A percentile compares a stretch with the other conserved stretches of the same genome.
phyloP scores from a whole-genome alignment of 2,329 filamentous ascomycete species.

The Dryadomyces quercivorus region DNA sequence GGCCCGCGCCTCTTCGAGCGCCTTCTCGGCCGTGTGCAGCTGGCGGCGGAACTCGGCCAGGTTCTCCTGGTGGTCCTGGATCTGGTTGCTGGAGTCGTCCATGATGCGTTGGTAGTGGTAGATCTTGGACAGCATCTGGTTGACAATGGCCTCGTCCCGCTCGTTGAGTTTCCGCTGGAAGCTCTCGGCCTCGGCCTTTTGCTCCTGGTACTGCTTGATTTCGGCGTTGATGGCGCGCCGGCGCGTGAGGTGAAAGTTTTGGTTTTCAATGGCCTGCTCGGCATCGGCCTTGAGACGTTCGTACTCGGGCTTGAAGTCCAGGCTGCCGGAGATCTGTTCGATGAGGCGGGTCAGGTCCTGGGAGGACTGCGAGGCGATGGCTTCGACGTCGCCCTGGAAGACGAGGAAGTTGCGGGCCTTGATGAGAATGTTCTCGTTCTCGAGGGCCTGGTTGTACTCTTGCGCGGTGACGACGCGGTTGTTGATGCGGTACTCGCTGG shows the following conservation, averaged over 20 bases:
- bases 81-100: constrained; percentile 80
- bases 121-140: constrained; percentile 91
- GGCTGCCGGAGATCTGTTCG: constrained; percentile 92
- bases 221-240: constrained; percentile 93
- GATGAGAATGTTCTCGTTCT: constrained; percentile 92
- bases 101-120: constrained; percentile 92
- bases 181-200: constrained; percentile 89
- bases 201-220: constrained; percentile 94
- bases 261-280: constrained; percentile 78
- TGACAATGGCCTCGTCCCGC: constrained; percentile 80
- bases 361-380: constrained; percentile 88
- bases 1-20: constrained; percentile 68
- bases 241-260: constrained; percentile 76
- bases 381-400: constrained; percentile 96
- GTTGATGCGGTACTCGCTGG: constrained; percentile 95
- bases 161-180: constrained; percentile 87
- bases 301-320: constrained; percentile 91
- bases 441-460: constrained; percentile 86
- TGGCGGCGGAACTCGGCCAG: constrained; percentile 85
- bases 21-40: constrained; percentile 70
- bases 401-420: constrained; percentile 97
- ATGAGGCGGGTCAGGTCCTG: constrained; percentile 88
- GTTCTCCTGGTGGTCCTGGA: constrained; percentile 88
- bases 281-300: constrained; percentile 78
- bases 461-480: constrained; percentile 77